phyloP scores from a whole-genome alignment of 176 grass and related monocot genomes.

The Elaeis guineensis region DNA sequence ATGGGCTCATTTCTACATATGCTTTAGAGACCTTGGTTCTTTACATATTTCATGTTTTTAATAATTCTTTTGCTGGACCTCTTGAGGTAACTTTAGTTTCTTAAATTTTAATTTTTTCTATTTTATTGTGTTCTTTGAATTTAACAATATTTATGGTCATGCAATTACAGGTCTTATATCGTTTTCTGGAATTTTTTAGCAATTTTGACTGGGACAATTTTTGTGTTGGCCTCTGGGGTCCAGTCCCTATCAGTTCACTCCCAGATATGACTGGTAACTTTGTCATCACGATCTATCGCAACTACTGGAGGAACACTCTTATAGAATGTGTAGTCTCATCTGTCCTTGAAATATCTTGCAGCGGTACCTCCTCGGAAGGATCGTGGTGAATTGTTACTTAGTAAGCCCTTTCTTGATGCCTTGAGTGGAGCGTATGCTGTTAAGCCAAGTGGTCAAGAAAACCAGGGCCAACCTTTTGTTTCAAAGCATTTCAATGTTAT shows the following conservation, averaged over 20 bases:
- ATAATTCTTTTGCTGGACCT: constrained; percentile 79
- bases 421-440: constrained; percentile 44
- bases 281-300: not conserved
- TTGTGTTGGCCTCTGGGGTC: constrained; percentile 80
- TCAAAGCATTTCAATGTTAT: constrained; percentile 96
- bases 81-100: constrained; percentile 62
- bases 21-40: constrained; percentile 95
- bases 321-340: constrained; percentile 12
- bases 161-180: constrained; percentile 63
- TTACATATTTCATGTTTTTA: constrained; percentile 94
- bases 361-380: constrained; percentile 66
- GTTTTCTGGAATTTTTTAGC: constrained; percentile 96
- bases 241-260: constrained; percentile 88
- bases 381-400: constrained; percentile 53
- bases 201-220: constrained; percentile 94
- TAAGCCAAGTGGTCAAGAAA: constrained; percentile 49
- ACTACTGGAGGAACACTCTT: constrained; percentile 5
- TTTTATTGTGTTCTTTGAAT: constrained; percentile 2
- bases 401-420: constrained; percentile 55
- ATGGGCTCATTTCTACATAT: constrained; percentile 99
- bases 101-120: constrained; percentile 12
- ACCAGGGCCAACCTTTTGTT: constrained; percentile 57
- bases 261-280: constrained; percentile 74
- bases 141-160: constrained; percentile 27
- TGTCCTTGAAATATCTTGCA: constrained; percentile 34